Conservation (phyloP, 306 rosid species). For the Corylus americana region DNA sequence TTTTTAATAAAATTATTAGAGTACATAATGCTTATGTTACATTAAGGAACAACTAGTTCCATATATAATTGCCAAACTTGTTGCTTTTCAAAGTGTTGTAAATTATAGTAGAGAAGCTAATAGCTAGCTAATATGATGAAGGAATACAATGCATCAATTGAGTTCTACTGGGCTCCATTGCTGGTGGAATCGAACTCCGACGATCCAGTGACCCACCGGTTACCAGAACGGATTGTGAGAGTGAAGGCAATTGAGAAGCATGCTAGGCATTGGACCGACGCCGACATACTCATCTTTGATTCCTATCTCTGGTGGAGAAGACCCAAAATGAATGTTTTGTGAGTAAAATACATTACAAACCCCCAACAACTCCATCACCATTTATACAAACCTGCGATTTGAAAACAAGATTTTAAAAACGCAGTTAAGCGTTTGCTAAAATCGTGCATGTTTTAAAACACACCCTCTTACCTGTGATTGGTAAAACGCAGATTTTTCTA, state of each 20-base stretch:
- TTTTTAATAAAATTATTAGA: no score
- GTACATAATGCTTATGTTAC: no score
- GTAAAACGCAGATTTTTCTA: no score
- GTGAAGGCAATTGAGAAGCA: constrained; percentile 73
- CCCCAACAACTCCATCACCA: no score
- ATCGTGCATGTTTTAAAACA: no score
- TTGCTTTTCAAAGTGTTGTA: not conserved
- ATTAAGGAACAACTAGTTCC: no score
- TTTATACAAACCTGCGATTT: no score
- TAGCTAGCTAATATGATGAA: constrained; percentile 23
- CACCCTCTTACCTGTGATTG: no score
- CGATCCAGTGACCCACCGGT: constrained; percentile 67
- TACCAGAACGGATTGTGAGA: constrained; percentile 66
- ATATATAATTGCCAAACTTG: no score
- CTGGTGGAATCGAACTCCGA: constrained; percentile 87
- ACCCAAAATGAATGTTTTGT: constrained; percentile 60
- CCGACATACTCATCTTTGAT: constrained; percentile 67
- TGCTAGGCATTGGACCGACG: constrained; percentile 69
- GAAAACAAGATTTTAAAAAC: no score
- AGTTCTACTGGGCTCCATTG: constrained; percentile 83
- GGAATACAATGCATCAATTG: constrained; percentile 80
- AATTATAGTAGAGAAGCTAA: not conserved
- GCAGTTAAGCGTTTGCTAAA: no score
- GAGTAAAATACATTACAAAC: constrained; percentile 18
- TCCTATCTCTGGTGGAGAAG: constrained; percentile 91